Base-by-base conservation (phyloP, 2,329 filamentous ascomycete species). In the Xylaria arbuscula region DNA sequence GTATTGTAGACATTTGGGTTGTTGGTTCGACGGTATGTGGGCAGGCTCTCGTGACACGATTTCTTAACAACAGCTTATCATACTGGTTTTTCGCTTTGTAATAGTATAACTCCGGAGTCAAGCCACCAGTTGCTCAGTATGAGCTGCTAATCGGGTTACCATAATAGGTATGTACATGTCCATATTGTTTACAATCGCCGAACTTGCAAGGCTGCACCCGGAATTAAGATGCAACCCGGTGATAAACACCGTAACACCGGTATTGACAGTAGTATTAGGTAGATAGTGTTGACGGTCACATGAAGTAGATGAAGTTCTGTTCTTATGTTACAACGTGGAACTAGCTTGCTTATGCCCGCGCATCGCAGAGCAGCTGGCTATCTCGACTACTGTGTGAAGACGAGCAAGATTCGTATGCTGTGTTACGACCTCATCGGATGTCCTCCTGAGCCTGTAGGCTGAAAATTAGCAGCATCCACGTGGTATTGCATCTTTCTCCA, bases 111-210 rank as follows among this genome's bases (percentile, higher is more conserved):
- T 45, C 40, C 8, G n/a, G 40, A 45, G 17, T 17, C 17, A 8
- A 47, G 10, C n/a, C 45, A 5, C 15, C 17, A 45, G 5, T 45
- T 17, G 17, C 38, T 42, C 13, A 42, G 13, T 42, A 15, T 15
- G 38, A 19, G 17, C 19, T 22, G 32, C 17, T 11, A 28, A 28
- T 50, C 64, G 50, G 63, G 38, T 61, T 66, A 28, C 56, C 50
- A 7, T 38, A 38, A 19, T 55, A 38, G 22, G 51, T 22, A 38
- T 9, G 8, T 53, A 3, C n/a, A 47, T 10, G 19, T 19, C 45
- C n/a, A 2, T 47, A 19, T 17, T 47, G 17, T 19, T 19, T 19
- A 47, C 7, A 9, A 47, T n/a, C 40, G 13, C 40, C 15, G n/a
- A 45, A 28, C 22, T 36, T 42, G 40, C 32, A 7, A 19, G 32